These are phyloP conservation scores for Yamadazyma atlantica DNA, from an alignment of 1,139 yeast species.

Conservation along the genomic window DNA sequence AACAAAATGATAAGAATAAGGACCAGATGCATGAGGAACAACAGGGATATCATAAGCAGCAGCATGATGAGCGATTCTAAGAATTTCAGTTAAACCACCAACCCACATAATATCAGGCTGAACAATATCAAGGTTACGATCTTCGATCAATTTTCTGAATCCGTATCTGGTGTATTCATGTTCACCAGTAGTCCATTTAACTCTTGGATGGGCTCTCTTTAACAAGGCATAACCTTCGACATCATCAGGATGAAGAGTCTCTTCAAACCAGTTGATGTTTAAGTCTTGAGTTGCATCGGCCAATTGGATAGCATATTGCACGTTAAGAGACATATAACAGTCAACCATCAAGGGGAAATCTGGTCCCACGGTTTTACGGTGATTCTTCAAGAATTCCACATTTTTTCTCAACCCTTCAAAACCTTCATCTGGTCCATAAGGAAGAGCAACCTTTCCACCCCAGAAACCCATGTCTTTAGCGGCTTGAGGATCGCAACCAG, in stretches of 20 bases:
- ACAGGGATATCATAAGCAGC: constrained; percentile 53
- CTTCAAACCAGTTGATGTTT: constrained; percentile 52
- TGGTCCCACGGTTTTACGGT: constrained; percentile 45
- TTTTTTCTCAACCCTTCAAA: constrained; percentile 43
- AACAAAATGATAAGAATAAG: constrained; percentile 50
- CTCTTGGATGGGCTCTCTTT: constrained; percentile 45
- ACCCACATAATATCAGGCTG: constrained; percentile 58
- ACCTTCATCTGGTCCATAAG: constrained; percentile 52
- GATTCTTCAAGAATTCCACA: constrained; percentile 42
- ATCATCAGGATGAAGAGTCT: constrained; percentile 51
- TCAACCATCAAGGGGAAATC: constrained; percentile 53
- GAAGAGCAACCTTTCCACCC: constrained; percentile 52
- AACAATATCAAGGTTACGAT: constrained; percentile 44
- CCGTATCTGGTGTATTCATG: constrained; percentile 52
- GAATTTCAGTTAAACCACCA: constrained; percentile 48
- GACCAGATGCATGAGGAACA: constrained; percentile 53
- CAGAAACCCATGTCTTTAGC: constrained; percentile 49
- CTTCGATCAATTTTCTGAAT: constrained; percentile 48
- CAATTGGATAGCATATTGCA: constrained; percentile 45
- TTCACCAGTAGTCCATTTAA: constrained; percentile 52
- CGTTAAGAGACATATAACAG: constrained; percentile 51
- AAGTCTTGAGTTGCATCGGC: constrained; percentile 42
- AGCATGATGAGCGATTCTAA: constrained; percentile 47
- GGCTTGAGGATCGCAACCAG: constrained; percentile 46
- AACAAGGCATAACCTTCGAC: constrained; percentile 43